These are phyloP conservation scores for Xylariaceae sp. DNA, from an alignment of 2,329 filamentous ascomycete genomes.

Conservation along the genomic window DNA sequence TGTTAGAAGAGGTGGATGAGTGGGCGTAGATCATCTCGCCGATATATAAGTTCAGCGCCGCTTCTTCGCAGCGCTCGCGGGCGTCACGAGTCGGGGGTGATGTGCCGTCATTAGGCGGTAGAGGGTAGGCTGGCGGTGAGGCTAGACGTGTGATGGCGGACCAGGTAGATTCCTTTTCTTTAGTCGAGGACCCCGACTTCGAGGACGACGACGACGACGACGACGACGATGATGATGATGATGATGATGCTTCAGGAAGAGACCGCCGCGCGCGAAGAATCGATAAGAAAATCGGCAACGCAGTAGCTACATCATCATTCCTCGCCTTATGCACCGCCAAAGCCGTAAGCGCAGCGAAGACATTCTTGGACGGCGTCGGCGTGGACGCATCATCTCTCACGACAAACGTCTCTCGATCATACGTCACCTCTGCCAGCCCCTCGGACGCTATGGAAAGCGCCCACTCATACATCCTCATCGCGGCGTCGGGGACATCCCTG, in stretches of 20 bases:
- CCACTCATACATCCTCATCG: conserved; percentile 69
- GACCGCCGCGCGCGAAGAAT: conserved; percentile 73
- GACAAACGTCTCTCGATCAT: conserved; percentile 61
- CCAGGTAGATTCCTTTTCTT: conserved; percentile 14
- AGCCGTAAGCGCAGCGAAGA: conserved; percentile 71
- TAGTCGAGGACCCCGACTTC: conserved; percentile 6
- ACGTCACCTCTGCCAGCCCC: conserved; percentile 37
- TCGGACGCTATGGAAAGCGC: conserved; percentile 70
- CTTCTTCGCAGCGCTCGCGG: conserved; percentile 74
- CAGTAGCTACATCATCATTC: conserved; percentile 59
- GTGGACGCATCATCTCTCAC: conserved; percentile 60
- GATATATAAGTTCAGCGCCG: conserved; percentile 81
- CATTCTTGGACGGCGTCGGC: conserved; percentile 62
- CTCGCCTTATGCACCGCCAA: conserved; percentile 75
- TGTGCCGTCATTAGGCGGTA: conserved; percentile 66
- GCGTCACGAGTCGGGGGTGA: conserved; percentile 60
- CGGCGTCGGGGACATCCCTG: conserved; percentile 62
- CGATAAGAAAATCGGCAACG: conserved; percentile 82
- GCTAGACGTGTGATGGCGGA: conserved; percentile 29
- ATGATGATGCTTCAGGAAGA: conserved; percentile 34
- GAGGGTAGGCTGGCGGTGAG: conserved; percentile 62
- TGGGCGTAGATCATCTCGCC: conserved; percentile 88
- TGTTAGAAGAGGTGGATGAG: conserved; percentile 37
- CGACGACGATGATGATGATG: conserved; percentile 5
- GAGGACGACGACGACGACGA: conserved; percentile 3